These are phyloP conservation scores for Pyrenochaeta sp. DNA, from an alignment of 2,329 filamentous ascomycete species.

Conservation along the genomic window DNA sequence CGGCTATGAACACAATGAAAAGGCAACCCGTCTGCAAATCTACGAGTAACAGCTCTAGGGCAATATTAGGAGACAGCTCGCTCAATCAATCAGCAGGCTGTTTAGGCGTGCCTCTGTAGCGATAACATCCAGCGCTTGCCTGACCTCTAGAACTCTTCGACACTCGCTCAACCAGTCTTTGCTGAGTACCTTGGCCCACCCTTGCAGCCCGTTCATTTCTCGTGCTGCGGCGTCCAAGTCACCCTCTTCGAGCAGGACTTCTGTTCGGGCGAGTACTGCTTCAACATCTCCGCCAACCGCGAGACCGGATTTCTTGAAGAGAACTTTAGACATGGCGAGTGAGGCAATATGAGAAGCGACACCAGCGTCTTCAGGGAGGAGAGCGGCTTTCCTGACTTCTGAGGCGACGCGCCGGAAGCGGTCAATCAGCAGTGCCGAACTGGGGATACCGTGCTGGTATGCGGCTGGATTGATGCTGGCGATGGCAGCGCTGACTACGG, in stretches of 20 bases:
- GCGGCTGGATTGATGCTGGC: slow-evolving; percentile 93
- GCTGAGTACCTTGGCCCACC: slow-evolving; percentile 95
- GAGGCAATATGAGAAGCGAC: slow-evolving; percentile 94
- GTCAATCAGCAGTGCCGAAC: slow-evolving; percentile 86
- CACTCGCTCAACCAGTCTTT: slow-evolving; percentile 94
- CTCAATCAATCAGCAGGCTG: slow-evolving; percentile 80
- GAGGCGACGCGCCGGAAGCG: slow-evolving; percentile 91
- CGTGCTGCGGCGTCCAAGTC: slow-evolving; percentile 89
- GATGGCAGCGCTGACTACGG: slow-evolving; percentile 91
- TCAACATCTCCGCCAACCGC: slow-evolving; percentile 90
- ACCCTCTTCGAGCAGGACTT: slow-evolving; percentile 90
- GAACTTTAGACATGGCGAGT: slow-evolving; percentile 87
- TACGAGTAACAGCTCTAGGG: slow-evolving; percentile 5
- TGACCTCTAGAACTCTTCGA: slow-evolving; percentile 90
- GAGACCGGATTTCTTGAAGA: slow-evolving; percentile 87
- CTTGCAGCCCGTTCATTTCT: slow-evolving; percentile 91
- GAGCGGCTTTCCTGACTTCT: slow-evolving; percentile 92
- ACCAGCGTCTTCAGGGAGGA: slow-evolving; percentile 92
- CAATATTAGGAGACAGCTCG: slow-evolving; percentile 1
- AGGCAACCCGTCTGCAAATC: slow-evolving; percentile 5
- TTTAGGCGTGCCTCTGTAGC: slow-evolving; percentile 88
- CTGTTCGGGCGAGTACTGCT: slow-evolving; percentile 87
- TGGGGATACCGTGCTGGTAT: slow-evolving; percentile 91
- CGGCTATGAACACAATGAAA: slow-evolving; percentile 16
- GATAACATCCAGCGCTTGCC: slow-evolving; percentile 95